A percentile compares a stretch with the other conserved stretches of the same genome.
Conservation (phyloP, 352 stramenopile species). For the Salisapilia sapeloensis region DNA sequence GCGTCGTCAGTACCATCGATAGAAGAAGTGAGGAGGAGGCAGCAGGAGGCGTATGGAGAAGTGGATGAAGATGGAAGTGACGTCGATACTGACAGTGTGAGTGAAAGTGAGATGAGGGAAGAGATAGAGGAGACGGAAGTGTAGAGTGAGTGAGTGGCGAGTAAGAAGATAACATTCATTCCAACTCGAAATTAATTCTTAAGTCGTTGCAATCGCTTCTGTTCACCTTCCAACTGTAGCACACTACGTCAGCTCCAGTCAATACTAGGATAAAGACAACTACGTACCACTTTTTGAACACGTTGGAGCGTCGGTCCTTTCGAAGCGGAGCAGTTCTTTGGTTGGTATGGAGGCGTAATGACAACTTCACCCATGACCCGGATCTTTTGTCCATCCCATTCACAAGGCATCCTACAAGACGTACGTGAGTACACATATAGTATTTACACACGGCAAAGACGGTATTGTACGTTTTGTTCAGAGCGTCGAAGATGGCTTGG, state of each 20-base stretch:
- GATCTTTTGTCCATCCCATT: conserved; percentile 71
- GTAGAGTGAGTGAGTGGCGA: no score
- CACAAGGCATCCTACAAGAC: conserved; percentile 56
- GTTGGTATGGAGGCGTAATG: conserved; percentile 71
- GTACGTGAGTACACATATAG: background rate
- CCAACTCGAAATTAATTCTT: no score
- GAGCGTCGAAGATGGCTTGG: conserved; percentile 71
- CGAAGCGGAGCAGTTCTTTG: conserved; percentile 55
- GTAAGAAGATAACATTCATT: no score
- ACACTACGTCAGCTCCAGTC: background rate
- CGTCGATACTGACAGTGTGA: no score
- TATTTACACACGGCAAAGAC: background rate
- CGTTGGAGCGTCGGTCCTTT: conserved; percentile 60
- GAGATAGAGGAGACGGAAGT: no score
- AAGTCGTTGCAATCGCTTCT: background rate
- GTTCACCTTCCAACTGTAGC: conserved; percentile 1
- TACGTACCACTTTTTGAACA: conserved; percentile 73
- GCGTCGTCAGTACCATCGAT: conserved; percentile 25
- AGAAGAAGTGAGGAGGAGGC: conserved; percentile 45
- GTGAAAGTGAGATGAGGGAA: no score
- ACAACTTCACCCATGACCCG: conserved; percentile 72
- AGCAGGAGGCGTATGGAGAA: conserved; percentile 61
- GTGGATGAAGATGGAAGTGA: no score
- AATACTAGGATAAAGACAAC: background rate
- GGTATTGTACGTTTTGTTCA: conserved; percentile 75